Conservation (phyloP, 352 stramenopile genomes). For the Phytophthora fragariaefolia region DNA sequence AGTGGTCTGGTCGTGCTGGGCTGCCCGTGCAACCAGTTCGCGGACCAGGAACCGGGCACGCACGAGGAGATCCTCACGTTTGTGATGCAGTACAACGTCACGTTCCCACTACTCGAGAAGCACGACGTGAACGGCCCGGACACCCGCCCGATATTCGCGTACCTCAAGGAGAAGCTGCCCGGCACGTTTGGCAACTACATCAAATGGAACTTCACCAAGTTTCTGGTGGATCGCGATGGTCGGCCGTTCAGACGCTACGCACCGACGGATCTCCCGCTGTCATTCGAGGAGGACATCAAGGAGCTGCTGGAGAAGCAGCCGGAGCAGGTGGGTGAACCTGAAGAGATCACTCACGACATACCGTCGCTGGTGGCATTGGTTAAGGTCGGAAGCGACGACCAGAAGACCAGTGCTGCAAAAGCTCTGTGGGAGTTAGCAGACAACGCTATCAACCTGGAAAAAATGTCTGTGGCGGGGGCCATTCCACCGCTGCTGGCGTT, state of each 20-base stretch:
- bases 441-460: not conserved
- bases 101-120: slow-evolving; percentile 76
- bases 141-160: slow-evolving; percentile 84
- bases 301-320: slow-evolving; percentile 54
- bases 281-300: slow-evolving; percentile 84
- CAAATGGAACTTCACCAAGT: slow-evolving; percentile 93
- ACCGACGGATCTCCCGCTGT: slow-evolving; percentile 63
- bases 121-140: slow-evolving; percentile 87
- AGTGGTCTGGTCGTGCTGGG: slow-evolving; percentile 72
- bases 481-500: not conserved
- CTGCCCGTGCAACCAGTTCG: slow-evolving; percentile 93
- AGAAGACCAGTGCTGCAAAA: not conserved
- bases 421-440: not conserved
- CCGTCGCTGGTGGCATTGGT: not conserved
- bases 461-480: not conserved
- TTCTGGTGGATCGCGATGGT: slow-evolving; percentile 91
- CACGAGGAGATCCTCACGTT: slow-evolving; percentile 87
- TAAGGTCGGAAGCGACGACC: not conserved
- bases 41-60: slow-evolving; percentile 43
- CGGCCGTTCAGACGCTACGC: slow-evolving; percentile 75
- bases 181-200: slow-evolving; percentile 77
- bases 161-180: slow-evolving; percentile 81
- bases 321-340: no score
- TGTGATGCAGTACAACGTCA: slow-evolving; percentile 61
- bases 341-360: no score